phyloP scores from a whole-genome alignment of 169 alveolate species.

The Eimeria sp. region DNA sequence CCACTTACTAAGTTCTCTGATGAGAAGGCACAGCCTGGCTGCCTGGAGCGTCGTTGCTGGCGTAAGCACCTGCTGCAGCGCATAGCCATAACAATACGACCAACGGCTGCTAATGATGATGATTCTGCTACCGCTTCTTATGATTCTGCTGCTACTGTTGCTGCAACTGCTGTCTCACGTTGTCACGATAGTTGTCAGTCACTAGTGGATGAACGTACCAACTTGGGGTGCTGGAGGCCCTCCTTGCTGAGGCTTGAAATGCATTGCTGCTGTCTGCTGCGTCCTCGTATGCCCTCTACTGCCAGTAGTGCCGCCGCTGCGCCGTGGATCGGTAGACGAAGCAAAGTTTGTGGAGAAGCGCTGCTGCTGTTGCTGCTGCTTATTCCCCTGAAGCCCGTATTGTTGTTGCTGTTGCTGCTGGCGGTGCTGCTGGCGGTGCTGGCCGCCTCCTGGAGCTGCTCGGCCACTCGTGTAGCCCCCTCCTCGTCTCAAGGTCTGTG shows the following conservation, averaged over 20 bases:
- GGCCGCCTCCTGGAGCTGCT: background rate
- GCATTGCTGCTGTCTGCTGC: background rate
- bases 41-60: background rate
- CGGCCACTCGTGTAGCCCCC: background rate
- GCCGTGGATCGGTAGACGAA: background rate
- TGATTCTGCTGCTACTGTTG: background rate
- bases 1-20: slow-evolving; percentile 1
- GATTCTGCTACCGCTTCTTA: background rate
- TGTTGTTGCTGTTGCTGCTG: slow-evolving; percentile 21
- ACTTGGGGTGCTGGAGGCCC: background rate
- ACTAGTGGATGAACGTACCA: background rate
- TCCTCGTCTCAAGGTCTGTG: background rate
- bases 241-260: background rate
- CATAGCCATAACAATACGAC: background rate
- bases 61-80: background rate
- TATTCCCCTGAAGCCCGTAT: background rate
- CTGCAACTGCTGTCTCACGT: background rate
- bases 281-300: background rate
- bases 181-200: background rate
- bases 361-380: slow-evolving; percentile 54
- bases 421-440: slow-evolving; percentile 48
- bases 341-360: background rate
- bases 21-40: background rate
- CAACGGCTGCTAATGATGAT: background rate
- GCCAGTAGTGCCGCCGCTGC: background rate